These are phyloP conservation scores for Cladophialophora exuberans DNA, from an alignment of 2,329 filamentous ascomycete genomes.

Conservation along the genomic window DNA sequence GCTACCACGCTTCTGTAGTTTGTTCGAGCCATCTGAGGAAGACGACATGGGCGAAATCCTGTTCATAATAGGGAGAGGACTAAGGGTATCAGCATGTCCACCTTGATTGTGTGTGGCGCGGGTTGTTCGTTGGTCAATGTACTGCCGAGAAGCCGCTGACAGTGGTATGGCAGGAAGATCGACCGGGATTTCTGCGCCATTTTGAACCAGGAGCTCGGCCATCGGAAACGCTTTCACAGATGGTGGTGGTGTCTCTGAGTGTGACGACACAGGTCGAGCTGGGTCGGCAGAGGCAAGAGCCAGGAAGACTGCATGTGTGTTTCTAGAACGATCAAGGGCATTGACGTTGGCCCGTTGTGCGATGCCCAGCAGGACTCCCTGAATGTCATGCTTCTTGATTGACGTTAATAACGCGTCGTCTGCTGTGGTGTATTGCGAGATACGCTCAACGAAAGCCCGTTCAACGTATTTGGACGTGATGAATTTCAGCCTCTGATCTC, in stretches of 20 bases:
- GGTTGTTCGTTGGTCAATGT: constrained; percentile 74
- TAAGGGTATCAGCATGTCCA: constrained; percentile 60
- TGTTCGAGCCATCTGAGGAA: constrained; percentile 55
- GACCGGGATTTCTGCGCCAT: constrained; percentile 83
- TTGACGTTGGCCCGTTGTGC: constrained; percentile 88
- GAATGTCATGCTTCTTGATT: constrained; percentile 95
- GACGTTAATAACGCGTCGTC: constrained; percentile 89
- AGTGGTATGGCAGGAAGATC: constrained; percentile 80
- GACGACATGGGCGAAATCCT: constrained; percentile 24
- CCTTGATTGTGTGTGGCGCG: constrained; percentile 48
- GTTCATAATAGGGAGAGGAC: constrained; percentile 61
- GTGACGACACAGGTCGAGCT: constrained; percentile 64
- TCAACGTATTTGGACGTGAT: constrained; percentile 96
- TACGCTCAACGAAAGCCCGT: constrained; percentile 74
- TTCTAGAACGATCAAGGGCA: constrained; percentile 78
- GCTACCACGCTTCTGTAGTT: constrained; percentile 77
- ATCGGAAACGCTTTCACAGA: constrained; percentile 73
- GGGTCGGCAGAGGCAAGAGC: constrained; percentile 92
- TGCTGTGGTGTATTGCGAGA: constrained; percentile 72
- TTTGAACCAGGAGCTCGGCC: constrained; percentile 89
- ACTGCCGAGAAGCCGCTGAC: constrained; percentile 76
- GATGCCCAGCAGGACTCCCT: constrained; percentile 87
- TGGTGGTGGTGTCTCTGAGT: constrained; percentile 40
- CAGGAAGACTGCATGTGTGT: constrained; percentile 86
- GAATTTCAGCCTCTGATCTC: constrained; percentile 90